Base-by-base conservation (phyloP, 2,329 filamentous ascomycete genomes). In the Colletotrichum falcatum region DNA sequence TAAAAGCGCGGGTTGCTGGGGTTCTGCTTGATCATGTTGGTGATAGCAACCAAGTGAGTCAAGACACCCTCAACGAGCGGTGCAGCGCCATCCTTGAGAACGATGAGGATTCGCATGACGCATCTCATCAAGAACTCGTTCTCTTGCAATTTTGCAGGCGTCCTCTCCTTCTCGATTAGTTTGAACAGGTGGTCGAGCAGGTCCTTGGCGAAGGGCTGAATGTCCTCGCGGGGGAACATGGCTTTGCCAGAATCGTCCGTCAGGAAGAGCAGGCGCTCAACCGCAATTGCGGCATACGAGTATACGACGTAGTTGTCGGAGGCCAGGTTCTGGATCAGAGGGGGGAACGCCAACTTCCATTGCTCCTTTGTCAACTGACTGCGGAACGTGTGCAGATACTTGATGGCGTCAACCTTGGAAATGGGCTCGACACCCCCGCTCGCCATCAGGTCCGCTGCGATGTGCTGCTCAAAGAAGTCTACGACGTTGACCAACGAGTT, bases 101-200 rank as follows among this genome's bases (percentile, higher is more conserved):
- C 95, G 74, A 99, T 94, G 71, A 99, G 86, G 16, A 99, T 95
- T 76, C 96, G 90, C 96, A 99, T 99, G 66, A 98, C 94, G 77
- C 96, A 99, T 76, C 94, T 93, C 95, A 99, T 98, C 77, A 99
- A 81, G 80, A 98, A 99, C 79, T 99, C 96, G 78, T 99, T 99
- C 82, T 99, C 96, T 78, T 99, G 96, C 72, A 99, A 90, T 85
- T 98, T 99, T 74, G 95, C 90, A 1, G 97, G 92, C 14, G 92
- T 91, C 5, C 87, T 86, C 75, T 97, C 92, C 78, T 92, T 94
- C 78, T 97, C 93, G 74, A 99, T 94, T 62, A 99, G 87, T 73
- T 91, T 91, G 86, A 99, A 98, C 16, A 99, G 86, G 77, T 98
- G 95, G 64, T 94, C 88, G 26, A 98, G 85, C 2, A 99, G 88